A percentile compares a stretch with the other conserved stretches of the same genome.
phyloP scores from a whole-genome alignment of 148 eudicot species.

The Vaccinium vitisidaea region DNA sequence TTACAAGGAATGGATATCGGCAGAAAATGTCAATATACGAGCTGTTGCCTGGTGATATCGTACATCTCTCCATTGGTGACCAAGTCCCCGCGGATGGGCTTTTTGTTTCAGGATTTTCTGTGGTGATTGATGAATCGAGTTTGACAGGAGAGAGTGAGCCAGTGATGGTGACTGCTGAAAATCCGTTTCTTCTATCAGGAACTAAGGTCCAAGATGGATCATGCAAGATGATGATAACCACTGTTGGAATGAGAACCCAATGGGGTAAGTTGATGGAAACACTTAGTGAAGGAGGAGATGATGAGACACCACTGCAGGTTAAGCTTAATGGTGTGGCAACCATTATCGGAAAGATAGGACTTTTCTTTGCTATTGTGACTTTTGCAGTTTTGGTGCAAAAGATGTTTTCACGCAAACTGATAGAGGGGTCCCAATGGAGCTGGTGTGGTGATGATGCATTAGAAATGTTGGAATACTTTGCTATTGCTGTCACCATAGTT shows the following conservation, averaged over 20 bases:
- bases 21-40: slow-evolving; percentile 30
- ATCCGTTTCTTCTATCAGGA: slow-evolving; percentile 30
- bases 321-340: slow-evolving; percentile 31
- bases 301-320: slow-evolving; percentile 30
- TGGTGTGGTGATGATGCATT: slow-evolving; percentile 18
- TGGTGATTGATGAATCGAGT: slow-evolving; percentile 28
- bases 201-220: slow-evolving; percentile 32
- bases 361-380: slow-evolving; percentile 19
- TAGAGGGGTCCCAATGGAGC: slow-evolving; percentile 17
- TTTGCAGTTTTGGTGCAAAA: slow-evolving; percentile 15
- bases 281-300: slow-evolving; percentile 31
- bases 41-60: slow-evolving; percentile 28
- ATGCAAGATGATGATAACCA: slow-evolving; percentile 28
- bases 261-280: slow-evolving; percentile 33
- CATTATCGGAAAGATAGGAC: slow-evolving; percentile 21
- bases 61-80: slow-evolving; percentile 28
- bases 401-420: slow-evolving; percentile 11
- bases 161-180: slow-evolving; percentile 18
- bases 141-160: slow-evolving; percentile 32
- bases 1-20: slow-evolving; percentile 26
- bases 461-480: slow-evolving; percentile 17
- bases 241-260: slow-evolving; percentile 33
- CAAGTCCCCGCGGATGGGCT: slow-evolving; percentile 33
- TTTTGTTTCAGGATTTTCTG: slow-evolving; percentile 29
- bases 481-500: slow-evolving; percentile 18